Conservation (phyloP, 2,329 filamentous ascomycete species). For the Cladosporium sp. region DNA sequence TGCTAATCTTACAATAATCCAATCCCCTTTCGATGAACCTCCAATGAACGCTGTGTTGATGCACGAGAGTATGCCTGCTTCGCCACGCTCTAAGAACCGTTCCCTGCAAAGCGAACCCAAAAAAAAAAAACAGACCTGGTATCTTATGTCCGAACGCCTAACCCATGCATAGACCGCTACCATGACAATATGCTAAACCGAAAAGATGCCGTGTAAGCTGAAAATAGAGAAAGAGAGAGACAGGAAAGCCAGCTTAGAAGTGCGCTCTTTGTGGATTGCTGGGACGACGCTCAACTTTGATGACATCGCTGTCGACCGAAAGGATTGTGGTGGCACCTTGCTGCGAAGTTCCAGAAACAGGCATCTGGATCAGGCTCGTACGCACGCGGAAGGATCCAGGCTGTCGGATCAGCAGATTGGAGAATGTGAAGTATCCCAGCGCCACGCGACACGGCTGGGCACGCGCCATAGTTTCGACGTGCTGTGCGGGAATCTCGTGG, state of each 20-base stretch:
- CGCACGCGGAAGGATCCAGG: conserved; percentile 28
- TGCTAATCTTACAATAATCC: not conserved
- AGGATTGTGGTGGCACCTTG: conserved; percentile 21
- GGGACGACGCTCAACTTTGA: conserved; percentile 27
- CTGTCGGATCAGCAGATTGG: conserved; percentile 28
- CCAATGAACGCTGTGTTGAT: not conserved
- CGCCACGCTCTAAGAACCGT: not conserved
- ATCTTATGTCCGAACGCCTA: conserved; percentile 12
- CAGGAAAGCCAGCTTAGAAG: not conserved
- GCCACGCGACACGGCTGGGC: conserved; percentile 25
- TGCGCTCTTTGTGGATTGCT: not conserved
- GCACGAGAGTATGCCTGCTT: not conserved
- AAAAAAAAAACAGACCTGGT: conserved; percentile 2
- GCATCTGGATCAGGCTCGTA: conserved; percentile 28
- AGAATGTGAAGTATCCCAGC: conserved; percentile 31
- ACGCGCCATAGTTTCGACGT: conserved; percentile 23
- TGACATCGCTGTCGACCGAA: conserved; percentile 27
- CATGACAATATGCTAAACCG: conserved; percentile 2
- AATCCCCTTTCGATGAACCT: not conserved
- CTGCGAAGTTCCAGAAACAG: conserved; percentile 17
- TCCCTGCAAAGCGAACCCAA: not conserved
- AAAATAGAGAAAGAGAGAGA: not conserved
- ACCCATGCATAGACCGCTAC: not conserved
- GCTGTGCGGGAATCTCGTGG: conserved; percentile 26
- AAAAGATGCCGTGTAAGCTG: not conserved